Base-by-base conservation (phyloP, 176 grass and related monocot species). In the Cenchrus americanus region DNA sequence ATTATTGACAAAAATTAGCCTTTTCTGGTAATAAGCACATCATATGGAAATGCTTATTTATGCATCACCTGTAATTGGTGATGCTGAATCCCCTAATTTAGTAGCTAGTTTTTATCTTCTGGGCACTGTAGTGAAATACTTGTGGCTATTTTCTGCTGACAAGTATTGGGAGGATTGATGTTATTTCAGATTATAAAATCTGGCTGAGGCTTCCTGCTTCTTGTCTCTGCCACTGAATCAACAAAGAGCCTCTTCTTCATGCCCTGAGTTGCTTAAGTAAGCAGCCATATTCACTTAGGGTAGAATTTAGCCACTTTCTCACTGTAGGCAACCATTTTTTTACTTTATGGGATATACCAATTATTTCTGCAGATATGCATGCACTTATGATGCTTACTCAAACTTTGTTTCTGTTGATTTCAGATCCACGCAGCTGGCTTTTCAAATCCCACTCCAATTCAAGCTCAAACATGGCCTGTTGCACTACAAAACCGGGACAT, bases 401-500 rank as follows among this genome's bases (percentile, higher is more conserved):
- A 37, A 37, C 34, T 37, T 37, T 37, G 80, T 82, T 72, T 37
- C 14, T 7, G 64, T 78, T 12, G 24, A 69, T 88, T 88, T 62
- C 83, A 96, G 96, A 92, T 99, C 37, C 89, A 87, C 68, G 65
- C 87, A 65, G 96, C 96, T 75, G 93, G 96, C 15, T 99, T 99
- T 72, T 80, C 66, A 75, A 88, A 88, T 68, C 96, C 93, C 34
- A 99, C 96, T 81, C 96, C 93, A 37, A 96, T 99, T 83, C 96
- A 99, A 78, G 96, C 96, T 76, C 96, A 99, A 82, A 96, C 93
- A 81, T 99, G 96, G 96, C 87, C 96, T 53, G 83, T 99, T 86
- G 96, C 96, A 69, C 69, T 96, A 55, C 96, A 96, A 83, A 93
- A 88, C 61, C 84, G 91, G 30, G 96, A 99, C 75, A 96, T 96